Base-by-base conservation (phyloP, 1,139 yeast species). In the Meyerozyma sp. region DNA sequence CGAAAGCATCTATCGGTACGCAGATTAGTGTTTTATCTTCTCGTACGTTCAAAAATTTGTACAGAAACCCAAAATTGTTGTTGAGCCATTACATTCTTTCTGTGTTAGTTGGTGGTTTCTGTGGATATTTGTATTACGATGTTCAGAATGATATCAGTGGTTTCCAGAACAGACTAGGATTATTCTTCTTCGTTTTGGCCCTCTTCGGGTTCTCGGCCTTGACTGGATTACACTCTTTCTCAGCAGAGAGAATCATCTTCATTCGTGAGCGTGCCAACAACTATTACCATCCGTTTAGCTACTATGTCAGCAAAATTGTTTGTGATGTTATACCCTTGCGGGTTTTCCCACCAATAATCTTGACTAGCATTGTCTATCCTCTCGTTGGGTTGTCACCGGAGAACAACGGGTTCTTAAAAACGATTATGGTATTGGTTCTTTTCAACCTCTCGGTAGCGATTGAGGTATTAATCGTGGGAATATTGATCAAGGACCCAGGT, bases 201-300 rank as follows among this genome's bases (percentile, higher is more conserved):
- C 77, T 91, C 56, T 91, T 93, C 68, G 98, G 98, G 0, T 93
- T 93, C 61, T 84, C 95, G 1, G 84, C 98, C 0, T 73, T 93
- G 57, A 93, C 98, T 0, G 95, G 97, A 0, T 70, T 93, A 44
- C 91, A 89, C 56, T 80, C 96, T 2, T 93, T 93, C 62, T 82
- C 96, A 0, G 76, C 81, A 46, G 98, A 93, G 61, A 74, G 98
- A 53, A 81, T 90, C 37, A 87, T 91, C 18, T 93, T 93, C 57
- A 77, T 93, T 49, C 78, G 96, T 45, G 98, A 93, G 63, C 77
- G 98, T 46, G 91, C 98, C 6, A 93, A 93, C 60, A 93, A 93
- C 52, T 93, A 93, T 62, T 93, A 93, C 62, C 82, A 81, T 49
- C 95, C 98, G 7, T 63, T 84, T 47, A 82, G 95, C 48, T 93